phyloP scores from a whole-genome alignment of 2,329 filamentous ascomycete species.

The Ceratocystis colombiana region DNA sequence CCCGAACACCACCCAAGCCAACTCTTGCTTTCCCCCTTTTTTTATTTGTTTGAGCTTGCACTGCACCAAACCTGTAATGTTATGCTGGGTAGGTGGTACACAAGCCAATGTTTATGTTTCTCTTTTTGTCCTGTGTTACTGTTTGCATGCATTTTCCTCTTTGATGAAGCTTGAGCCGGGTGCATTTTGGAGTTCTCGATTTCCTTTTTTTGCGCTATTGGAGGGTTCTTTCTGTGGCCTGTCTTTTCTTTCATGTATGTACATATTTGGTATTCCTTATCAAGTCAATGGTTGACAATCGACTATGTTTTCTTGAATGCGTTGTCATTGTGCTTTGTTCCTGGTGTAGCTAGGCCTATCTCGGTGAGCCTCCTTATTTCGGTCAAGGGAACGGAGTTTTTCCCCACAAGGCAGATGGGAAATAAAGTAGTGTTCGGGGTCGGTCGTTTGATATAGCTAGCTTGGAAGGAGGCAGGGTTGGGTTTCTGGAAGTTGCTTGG shows the following conservation, averaged over 20 bases:
- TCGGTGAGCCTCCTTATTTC: background rate
- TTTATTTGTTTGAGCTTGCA: background rate
- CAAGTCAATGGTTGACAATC: background rate
- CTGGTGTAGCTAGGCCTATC: background rate
- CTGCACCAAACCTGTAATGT: conserved; percentile 1
- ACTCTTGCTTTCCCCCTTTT: background rate
- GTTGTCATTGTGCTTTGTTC: too few relatives aligned
- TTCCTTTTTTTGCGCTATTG: background rate
- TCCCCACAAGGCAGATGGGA: background rate
- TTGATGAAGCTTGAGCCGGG: conserved; percentile 4
- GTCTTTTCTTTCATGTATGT: background rate
- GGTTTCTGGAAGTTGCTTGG: background rate
- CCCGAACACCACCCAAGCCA: background rate
- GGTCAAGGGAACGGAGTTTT: background rate
- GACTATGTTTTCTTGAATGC: background rate
- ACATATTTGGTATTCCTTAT: conserved; percentile 4
- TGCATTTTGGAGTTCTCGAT: conserved; percentile 7
- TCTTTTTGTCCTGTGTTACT: conserved; percentile 2
- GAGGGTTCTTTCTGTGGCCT: background rate
- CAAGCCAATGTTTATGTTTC: conserved; percentile 9
- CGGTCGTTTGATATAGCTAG: background rate
- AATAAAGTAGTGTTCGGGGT: too few relatives aligned
- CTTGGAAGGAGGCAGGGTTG: conserved; percentile 1
- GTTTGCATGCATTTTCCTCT: conserved; percentile 9
- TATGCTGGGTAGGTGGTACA: background rate